Base-by-base conservation (phyloP, 805 yeast genomes). In the Cyberlindnera mississippiensis region DNA sequence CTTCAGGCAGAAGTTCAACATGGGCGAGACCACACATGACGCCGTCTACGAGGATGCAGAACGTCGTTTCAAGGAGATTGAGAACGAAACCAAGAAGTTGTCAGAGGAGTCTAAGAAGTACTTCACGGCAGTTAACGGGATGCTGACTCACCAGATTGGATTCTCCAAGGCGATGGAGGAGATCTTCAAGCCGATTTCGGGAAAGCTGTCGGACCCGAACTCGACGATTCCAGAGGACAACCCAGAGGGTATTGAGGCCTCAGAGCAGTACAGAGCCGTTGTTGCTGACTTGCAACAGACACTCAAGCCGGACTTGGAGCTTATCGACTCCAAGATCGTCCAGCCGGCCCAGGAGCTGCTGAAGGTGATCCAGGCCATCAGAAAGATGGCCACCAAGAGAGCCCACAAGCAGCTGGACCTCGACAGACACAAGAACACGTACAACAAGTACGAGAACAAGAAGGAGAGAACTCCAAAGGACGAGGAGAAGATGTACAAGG, bases 121-220 rank as follows among this genome's bases (percentile, higher is more conserved):
- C 66, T 89, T 86, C 55, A 75, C 76, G 27, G 96, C 98, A 0
- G 96, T 93, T 42, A 88, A 86, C 58, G 96, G 91, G 33, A 89
- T 93, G 95, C 71, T 93, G 53, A 82, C 80, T 44, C 93, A 85
- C 63, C 99, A 93, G 63, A 83, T 91, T 51, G 97, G 91, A 45
- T 93, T 90, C 62, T 85, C 96, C n/a, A 84, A 83, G 57, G 91
- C 95, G 4, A 88, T 93, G 65, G 97, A 90, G 62, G 96, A 90
- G 60, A 85, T 93, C 46, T 93, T 89, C 69, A 88, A 91, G 65
- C 99, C 99, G 2, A 93, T 93, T 47, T 81, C 93, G 42, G 99
- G 99, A 33, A 80, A 89, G 48, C 71, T 85, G 60, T 80, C 93
- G 13, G 98, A 93, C 61, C 96, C 97, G 7, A 85, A 82, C 58